Conservation (phyloP, 2,329 filamentous ascomycete genomes). For the Botrytis elliptica region DNA sequence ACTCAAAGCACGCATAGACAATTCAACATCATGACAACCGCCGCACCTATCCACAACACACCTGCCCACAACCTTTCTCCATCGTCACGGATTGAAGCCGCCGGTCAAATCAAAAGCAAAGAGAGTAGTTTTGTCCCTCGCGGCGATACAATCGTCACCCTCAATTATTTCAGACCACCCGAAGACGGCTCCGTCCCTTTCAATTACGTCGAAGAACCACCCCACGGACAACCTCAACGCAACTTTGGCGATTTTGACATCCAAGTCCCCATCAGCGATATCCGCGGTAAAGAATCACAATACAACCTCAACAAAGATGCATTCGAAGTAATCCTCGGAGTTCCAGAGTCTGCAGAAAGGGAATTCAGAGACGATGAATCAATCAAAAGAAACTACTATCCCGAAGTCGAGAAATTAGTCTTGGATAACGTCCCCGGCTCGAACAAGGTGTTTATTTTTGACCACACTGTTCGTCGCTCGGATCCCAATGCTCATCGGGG, state of each 20-base stretch:
- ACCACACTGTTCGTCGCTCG: constrained; percentile 80
- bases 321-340: constrained; percentile 63
- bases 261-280: constrained; percentile 58
- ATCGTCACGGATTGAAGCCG: constrained; percentile 33
- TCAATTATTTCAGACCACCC: constrained; percentile 57
- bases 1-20: neutral
- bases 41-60: constrained; percentile 41
- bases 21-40: constrained; percentile 43
- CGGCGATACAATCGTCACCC: constrained; percentile 49
- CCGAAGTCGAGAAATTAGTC: constrained; percentile 74
- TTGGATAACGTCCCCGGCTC: constrained; percentile 65
- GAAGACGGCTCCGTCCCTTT: constrained; percentile 53
- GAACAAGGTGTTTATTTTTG: constrained; percentile 71
- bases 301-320: constrained; percentile 72
- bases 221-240: constrained; percentile 33
- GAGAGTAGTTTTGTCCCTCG: constrained; percentile 43
- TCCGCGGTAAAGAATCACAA: constrained; percentile 66
- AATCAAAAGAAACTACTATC: constrained; percentile 75
- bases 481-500: constrained; percentile 56
- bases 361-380: constrained; percentile 68
- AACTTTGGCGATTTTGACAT: constrained; percentile 37
- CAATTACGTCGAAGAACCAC: constrained; percentile 51
- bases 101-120: constrained; percentile 20
- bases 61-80: constrained; percentile 44
- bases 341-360: constrained; percentile 55